Evolutionary conservation across 108 stramenopile genomes (phyloP).

Genomic region (Nannochloropsis gaditana): DNA sequence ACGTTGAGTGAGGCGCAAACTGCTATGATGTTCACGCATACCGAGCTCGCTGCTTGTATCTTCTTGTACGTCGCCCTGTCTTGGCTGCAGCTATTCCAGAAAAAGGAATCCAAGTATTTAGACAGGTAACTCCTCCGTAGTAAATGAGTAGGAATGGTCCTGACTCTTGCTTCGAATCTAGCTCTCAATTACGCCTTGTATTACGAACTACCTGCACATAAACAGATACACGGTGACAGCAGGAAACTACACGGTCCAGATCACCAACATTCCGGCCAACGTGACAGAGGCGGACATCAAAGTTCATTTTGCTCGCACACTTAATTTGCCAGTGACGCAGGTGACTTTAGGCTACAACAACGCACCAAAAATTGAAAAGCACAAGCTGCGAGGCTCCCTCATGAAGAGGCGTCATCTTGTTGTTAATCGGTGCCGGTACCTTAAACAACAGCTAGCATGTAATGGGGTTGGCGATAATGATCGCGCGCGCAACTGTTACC

Average conservation of each 20-base stretch:
- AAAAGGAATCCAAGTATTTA: background rate
- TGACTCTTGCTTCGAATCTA: background rate
- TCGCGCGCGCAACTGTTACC: background rate
- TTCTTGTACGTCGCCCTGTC: slow-evolving; percentile 20
- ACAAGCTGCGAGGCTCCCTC: slow-evolving; percentile 22
- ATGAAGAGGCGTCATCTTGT: slow-evolving; percentile 18
- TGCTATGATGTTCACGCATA: slow-evolving; percentile 22
- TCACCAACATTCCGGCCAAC: slow-evolving; percentile 32
- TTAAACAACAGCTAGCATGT: background rate
- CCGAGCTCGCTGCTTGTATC: slow-evolving; percentile 22
- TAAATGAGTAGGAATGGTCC: background rate
- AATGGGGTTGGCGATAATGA: background rate
- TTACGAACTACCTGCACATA: background rate
- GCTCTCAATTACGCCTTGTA: background rate
- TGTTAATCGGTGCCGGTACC: background rate
- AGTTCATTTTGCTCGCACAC: slow-evolving; percentile 40
- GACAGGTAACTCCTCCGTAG: background rate
- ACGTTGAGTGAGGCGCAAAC: background rate
- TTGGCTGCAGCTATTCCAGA: slow-evolving; percentile 30
- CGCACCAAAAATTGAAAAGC: slow-evolving; percentile 18
- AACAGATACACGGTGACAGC: background rate
- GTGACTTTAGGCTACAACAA: slow-evolving; percentile 34
- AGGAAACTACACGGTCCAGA: slow-evolving; percentile 40
- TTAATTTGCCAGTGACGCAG: slow-evolving; percentile 17
- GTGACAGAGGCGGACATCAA: slow-evolving; percentile 44